Evolutionary conservation across 176 grass and related monocot genomes (phyloP).

Genomic region (Elymus sibiricus): DNA sequence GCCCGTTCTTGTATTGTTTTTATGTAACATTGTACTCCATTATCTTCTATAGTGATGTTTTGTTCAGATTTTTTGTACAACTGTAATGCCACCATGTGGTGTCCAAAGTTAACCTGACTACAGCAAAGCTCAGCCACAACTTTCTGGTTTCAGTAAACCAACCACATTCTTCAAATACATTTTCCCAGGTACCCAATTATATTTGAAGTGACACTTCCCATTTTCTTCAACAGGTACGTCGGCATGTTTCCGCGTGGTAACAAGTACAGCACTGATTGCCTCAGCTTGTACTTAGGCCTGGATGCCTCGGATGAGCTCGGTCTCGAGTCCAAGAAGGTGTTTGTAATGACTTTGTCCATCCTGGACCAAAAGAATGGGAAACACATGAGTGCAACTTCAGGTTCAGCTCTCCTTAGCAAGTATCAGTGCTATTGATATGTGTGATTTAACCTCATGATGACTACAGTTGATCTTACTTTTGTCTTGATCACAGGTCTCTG

Average conservation of each 20-base stretch:
- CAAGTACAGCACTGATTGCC: background rate
- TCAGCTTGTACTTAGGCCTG: background rate
- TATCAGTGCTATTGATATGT: background rate
- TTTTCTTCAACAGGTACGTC: conserved; percentile 6
- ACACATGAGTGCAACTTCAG: background rate
- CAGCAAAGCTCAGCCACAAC: too few species aligned
- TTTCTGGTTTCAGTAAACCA: background rate
- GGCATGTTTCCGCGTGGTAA: conserved; percentile 4
- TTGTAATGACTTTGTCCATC: background rate
- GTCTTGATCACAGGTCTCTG: background rate
- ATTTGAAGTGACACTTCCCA: background rate
- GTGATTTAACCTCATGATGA: too few species aligned
- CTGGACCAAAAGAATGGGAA: conserved; percentile 3
- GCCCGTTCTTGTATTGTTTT: too few species aligned
- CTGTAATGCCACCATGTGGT: background rate
- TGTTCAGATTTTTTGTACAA: background rate
- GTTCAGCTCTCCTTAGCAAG: background rate
- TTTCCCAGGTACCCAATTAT: background rate
- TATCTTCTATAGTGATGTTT: too few species aligned
- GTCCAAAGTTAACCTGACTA: background rate
- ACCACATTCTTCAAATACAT: background rate
- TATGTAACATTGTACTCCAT: background rate
- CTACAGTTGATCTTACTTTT: background rate
- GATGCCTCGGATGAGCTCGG: background rate
- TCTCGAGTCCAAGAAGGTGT: background rate